Evolutionary conservation across 371 early-diverging fungal genomes (phyloP).

Genomic region (Chytridium lagenaria): DNA sequence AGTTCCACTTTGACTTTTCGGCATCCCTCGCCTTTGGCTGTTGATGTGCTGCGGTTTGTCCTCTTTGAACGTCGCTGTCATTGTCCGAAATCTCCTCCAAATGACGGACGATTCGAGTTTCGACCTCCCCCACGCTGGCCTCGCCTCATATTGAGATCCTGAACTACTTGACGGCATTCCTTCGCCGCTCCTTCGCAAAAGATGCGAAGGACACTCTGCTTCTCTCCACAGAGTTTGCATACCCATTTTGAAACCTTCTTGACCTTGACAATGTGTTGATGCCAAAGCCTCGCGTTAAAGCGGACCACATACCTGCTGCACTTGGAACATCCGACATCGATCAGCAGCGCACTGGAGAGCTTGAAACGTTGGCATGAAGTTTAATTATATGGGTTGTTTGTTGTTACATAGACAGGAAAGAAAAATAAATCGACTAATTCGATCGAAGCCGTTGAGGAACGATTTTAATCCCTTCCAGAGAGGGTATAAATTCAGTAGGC

Average conservation of each 20-base stretch:
- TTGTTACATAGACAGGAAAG: neutral
- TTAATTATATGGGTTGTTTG: neutral
- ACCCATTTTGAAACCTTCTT: constrained; percentile 15
- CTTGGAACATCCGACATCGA: neutral
- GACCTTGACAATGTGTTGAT: neutral
- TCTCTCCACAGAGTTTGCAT: constrained; percentile 13
- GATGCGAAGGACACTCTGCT: constrained; percentile 1
- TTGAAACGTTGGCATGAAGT: constrained; percentile 7
- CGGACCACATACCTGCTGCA: neutral
- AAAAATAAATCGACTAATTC: neutral
- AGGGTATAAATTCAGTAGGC: constrained; percentile 7
- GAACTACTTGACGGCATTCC: constrained; percentile 15
- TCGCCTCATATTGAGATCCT: constrained; percentile 2
- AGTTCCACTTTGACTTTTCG: too few species aligned
- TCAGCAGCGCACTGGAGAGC: neutral
- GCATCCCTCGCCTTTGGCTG: too few species aligned
- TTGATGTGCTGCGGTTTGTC: too few species aligned
- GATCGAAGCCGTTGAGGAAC: neutral
- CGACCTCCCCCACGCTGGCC: too few species aligned
- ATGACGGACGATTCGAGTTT: too few species aligned
- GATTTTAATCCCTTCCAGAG: neutral
- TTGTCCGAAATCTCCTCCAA: too few species aligned
- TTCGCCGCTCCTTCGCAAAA: neutral
- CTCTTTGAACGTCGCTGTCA: too few species aligned
- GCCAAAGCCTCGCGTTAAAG: neutral